Base-by-base conservation (phyloP, 2,329 filamentous ascomycete species). In the Fusarium staphyleae region DNA sequence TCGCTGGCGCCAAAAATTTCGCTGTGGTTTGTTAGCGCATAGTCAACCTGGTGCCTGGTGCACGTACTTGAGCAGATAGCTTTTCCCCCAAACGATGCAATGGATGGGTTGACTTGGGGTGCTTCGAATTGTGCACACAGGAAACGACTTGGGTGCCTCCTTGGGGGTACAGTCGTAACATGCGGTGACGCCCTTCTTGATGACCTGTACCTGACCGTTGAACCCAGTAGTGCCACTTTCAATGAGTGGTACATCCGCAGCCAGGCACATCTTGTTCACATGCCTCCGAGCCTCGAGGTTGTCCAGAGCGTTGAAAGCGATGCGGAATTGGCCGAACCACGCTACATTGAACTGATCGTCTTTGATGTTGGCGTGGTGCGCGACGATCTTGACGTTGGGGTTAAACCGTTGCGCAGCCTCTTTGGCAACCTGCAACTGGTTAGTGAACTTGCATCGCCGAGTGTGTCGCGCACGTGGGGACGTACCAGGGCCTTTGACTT, bases 71-170 rank as follows among this genome's bases (percentile, higher is more conserved):
- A 99, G 84, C 8, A 99, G 81, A 72, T 98, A 99, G 72, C 92
- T 96, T 77, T 98, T 99, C 15, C 85, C 93, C 95, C 95, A 99
- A 2, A 99, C 93, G 57, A 99, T 99, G 77, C 95, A 98, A 75
- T 99, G 95, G 35, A 99, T 98, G 1, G 93, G 91, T 68, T 98
- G 93, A 62, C 90, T 96, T 0, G 95, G 95, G 0, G 93, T 99
- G 72, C 91, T 97, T 72, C 95, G 86, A 66, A 99, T 98, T 2
- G 95, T 99, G 77, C 95, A 99, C 34, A 98, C 93, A 2, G 95
- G 93, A 69, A 96, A 98, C 1, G 89, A 89, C 72, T 96, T 98
- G 5, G 93, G 93, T 2, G 89, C 86, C 55, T 93, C 89, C 74
- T 99, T 99, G 2, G 87, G 83, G 12, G 87, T 89, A 77, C 95